phyloP scores from a whole-genome alignment of 805 yeast species.

The Ogataea wickerhamii region DNA sequence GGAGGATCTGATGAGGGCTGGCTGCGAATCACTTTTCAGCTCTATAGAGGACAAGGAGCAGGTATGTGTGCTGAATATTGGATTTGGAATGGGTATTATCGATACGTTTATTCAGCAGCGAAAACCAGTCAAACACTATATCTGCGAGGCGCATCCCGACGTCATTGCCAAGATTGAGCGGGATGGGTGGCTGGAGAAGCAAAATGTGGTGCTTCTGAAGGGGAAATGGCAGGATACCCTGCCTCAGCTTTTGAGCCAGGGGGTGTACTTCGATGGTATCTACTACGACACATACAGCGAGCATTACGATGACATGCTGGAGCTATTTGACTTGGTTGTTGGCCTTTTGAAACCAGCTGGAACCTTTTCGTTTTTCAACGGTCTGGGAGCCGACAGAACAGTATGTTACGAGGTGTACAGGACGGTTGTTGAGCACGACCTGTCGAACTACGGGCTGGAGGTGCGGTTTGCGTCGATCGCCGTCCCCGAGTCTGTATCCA shows the following conservation, averaged over 20 bases:
- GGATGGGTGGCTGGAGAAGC: slow-evolving; percentile 82
- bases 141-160: slow-evolving; percentile 93
- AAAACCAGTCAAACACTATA: slow-evolving; percentile 70
- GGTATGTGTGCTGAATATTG: slow-evolving; percentile 69
- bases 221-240: slow-evolving; percentile 94
- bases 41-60: slow-evolving; percentile 36
- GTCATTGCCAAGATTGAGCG: slow-evolving; percentile 62
- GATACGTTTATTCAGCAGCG: slow-evolving; percentile 67
- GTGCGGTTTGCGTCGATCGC: slow-evolving; percentile 51
- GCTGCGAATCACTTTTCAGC: slow-evolving; percentile 69
- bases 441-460: slow-evolving; percentile 71
- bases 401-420: slow-evolving; percentile 81
- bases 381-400: slow-evolving; percentile 77
- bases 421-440: slow-evolving; percentile 74
- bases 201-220: slow-evolving; percentile 67
- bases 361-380: slow-evolving; percentile 86
- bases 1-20: slow-evolving; percentile 70
- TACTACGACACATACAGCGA: slow-evolving; percentile 94
- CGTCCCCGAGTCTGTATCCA: slow-evolving; percentile 40
- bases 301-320: slow-evolving; percentile 85
- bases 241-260: slow-evolving; percentile 57
- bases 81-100: slow-evolving; percentile 96
- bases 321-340: slow-evolving; percentile 73
- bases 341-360: slow-evolving; percentile 83
- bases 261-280: slow-evolving; percentile 82